Evolutionary conservation across 148 eudicot species (phyloP).

Genomic region (Simmondsia chinensis): DNA sequence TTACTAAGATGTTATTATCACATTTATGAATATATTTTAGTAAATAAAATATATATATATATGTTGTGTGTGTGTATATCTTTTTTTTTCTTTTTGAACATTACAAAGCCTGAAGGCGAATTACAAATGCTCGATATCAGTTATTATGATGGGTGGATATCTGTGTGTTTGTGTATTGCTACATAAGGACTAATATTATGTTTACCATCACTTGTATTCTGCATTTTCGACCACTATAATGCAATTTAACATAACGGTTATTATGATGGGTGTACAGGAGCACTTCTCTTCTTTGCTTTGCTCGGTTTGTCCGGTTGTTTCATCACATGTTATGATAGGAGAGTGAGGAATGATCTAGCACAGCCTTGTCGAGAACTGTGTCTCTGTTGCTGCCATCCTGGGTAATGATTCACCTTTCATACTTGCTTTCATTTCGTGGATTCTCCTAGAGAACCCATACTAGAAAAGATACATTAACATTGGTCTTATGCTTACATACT

Average conservation of each 20-base stretch:
- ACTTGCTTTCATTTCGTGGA: background rate
- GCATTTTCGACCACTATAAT: too few species aligned
- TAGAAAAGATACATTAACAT: too few species aligned
- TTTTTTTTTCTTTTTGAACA: too few species aligned
- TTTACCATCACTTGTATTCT: background rate
- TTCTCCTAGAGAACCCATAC: too few species aligned
- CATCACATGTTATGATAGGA: constrained; percentile 87
- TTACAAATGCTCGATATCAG: too few species aligned
- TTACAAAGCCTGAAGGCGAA: too few species aligned
- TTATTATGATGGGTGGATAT: too few species aligned
- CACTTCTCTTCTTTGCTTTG: constrained; percentile 77
- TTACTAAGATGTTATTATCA: too few species aligned
- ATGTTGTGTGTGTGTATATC: too few species aligned
- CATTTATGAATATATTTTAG: too few species aligned
- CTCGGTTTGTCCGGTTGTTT: constrained; percentile 90
- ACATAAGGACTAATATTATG: background rate
- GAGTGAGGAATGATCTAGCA: constrained; percentile 83
- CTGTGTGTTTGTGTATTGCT: background rate
- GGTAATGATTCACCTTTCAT: constrained; percentile 34
- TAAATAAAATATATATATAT: too few species aligned
- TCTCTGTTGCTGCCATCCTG: constrained; percentile 94
- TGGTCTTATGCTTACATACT: too few species aligned
- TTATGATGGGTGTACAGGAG: constrained; percentile 49
- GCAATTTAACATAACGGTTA: background rate
- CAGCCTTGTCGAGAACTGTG: constrained; percentile 97